Conservation (phyloP, 805 yeast genomes). For the Ogataea corticis region DNA sequence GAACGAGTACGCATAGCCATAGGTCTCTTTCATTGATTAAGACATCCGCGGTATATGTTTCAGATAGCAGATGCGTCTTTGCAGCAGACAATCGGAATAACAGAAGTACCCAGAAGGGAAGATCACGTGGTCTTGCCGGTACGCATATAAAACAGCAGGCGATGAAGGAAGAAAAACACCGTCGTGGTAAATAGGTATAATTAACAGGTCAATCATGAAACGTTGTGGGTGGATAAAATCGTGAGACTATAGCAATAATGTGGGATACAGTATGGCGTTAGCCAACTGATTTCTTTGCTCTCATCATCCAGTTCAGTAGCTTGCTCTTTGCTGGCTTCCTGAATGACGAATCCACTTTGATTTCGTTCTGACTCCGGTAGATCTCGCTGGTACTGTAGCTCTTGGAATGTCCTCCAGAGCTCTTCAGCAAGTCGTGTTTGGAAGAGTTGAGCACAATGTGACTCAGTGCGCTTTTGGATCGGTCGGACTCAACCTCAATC, state of each 20-base stretch:
- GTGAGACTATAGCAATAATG: background rate
- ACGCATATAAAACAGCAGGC: background rate
- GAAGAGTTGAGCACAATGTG: constrained; percentile 4
- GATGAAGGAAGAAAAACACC: background rate
- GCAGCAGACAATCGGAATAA: background rate
- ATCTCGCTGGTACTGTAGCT: constrained; percentile 16
- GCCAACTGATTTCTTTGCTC: constrained; percentile 13
- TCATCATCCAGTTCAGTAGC: constrained; percentile 20
- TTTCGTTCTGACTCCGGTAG: background rate
- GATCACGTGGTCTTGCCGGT: background rate
- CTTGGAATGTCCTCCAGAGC: constrained; percentile 9
- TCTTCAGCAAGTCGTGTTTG: background rate
- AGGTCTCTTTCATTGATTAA: background rate
- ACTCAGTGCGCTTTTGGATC: constrained; percentile 8
- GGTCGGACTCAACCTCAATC: constrained; percentile 19
- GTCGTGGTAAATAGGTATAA: too few species aligned
- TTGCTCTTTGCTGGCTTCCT: constrained; percentile 3
- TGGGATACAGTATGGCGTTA: background rate
- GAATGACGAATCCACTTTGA: background rate
- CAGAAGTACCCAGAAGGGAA: background rate
- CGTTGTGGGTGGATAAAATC: too few species aligned
- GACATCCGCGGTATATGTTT: background rate
- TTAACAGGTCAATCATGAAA: background rate
- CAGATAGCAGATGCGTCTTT: background rate
- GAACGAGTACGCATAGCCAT: constrained; percentile 7